A percentile compares a stretch with the other conserved stretches of the same genome.
Evolutionary conservation across 345 rosid genomes (phyloP).

Genomic region (Moringa oleifera): DNA sequence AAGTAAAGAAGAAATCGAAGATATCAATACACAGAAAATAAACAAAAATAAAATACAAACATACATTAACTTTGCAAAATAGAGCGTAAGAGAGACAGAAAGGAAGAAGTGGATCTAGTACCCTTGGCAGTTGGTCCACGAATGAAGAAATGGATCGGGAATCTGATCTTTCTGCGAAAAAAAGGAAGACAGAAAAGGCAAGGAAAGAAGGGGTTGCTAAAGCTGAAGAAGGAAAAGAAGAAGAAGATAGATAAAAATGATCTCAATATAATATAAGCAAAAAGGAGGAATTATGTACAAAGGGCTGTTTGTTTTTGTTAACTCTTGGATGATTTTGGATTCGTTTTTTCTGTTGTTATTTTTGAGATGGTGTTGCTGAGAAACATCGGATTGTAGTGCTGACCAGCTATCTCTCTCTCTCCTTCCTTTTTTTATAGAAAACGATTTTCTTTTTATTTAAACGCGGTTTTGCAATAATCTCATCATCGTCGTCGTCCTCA

Average conservation of each 20-base stretch:
- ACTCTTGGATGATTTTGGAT: background rate
- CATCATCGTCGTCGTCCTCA: no score
- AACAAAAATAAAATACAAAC: background rate
- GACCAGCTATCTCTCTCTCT: conserved; percentile 21
- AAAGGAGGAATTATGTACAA: no score
- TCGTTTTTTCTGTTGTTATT: conserved; percentile 2
- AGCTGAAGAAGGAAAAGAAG: background rate
- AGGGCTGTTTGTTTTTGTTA: no score
- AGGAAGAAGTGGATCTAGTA: conserved; percentile 13
- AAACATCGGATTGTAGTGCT: conserved; percentile 28
- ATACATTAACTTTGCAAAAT: background rate
- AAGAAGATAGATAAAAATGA: background rate
- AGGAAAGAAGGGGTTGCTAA: background rate
- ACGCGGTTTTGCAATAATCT: background rate
- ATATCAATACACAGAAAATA: background rate
- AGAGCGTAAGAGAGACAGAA: background rate
- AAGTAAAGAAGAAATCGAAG: background rate
- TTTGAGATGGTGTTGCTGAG: conserved; percentile 22
- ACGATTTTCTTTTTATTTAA: background rate
- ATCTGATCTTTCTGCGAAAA: background rate
- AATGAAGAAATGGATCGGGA: background rate
- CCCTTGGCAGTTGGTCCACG: conserved; percentile 4
- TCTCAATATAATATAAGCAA: no score
- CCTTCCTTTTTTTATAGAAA: background rate
- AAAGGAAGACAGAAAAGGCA: background rate